Conservation (phyloP, 495 filamentous ascomycete genomes). For the Tuber magnatum region DNA sequence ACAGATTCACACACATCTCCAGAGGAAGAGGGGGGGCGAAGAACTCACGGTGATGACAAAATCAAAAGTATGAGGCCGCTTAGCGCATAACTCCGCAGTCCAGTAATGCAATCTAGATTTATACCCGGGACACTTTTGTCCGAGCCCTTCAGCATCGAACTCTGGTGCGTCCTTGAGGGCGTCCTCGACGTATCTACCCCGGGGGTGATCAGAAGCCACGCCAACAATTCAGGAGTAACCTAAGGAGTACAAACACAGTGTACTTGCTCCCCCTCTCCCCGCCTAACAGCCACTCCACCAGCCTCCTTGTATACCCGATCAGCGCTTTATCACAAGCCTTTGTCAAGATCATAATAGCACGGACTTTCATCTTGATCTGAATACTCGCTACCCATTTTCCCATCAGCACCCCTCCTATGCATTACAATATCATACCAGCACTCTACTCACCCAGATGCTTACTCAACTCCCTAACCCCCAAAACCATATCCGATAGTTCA, state of each 20-base stretch:
- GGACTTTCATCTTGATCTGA: constrained; percentile 70
- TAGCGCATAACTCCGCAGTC: constrained; percentile 91
- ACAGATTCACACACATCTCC: not conserved
- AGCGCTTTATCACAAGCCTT: constrained; percentile 89
- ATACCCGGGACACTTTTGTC: constrained; percentile 58
- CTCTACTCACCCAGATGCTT: constrained; percentile 62
- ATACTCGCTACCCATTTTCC: constrained; percentile 19
- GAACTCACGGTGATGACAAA: constrained; percentile 61
- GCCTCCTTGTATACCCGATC: constrained; percentile 73
- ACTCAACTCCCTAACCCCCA: constrained; percentile 83
- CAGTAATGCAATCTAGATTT: constrained; percentile 46
- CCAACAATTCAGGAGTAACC: not conserved
- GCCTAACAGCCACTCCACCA: constrained; percentile 75
- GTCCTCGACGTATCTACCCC: constrained; percentile 93
- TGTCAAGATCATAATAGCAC: constrained; percentile 91
- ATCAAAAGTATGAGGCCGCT: constrained; percentile 81
- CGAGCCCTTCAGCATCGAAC: constrained; percentile 67
- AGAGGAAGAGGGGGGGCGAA: not conserved
- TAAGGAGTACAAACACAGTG: constrained; percentile 17
- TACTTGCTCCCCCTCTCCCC: constrained; percentile 45
- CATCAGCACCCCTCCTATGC: not conserved
- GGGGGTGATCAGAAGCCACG: constrained; percentile 65
- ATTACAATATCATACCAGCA: not conserved
- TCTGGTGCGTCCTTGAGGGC: constrained; percentile 79
- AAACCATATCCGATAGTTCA: constrained; percentile 90